Conservation (phyloP, 208 protist genomes). For the Novymonas esmeraldas region DNA sequence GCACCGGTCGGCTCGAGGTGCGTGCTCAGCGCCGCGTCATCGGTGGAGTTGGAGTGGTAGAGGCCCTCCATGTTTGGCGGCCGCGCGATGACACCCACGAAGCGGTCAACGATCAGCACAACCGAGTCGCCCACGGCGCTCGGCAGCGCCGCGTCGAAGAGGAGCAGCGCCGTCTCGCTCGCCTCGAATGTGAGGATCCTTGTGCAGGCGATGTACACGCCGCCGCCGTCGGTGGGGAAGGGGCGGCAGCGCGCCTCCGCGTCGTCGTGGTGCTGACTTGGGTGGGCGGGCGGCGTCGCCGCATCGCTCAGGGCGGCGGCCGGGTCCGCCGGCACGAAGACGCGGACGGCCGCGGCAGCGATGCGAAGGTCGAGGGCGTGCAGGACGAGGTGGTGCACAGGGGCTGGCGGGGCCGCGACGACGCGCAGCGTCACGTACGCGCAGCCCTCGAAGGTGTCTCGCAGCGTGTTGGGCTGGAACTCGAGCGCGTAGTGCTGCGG, state of each 20-base stretch:
- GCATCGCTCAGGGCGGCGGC: neutral
- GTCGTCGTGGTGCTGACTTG: constrained; percentile 7
- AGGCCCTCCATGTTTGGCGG: constrained; percentile 28
- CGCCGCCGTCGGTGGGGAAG: neutral
- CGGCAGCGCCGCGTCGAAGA: constrained; percentile 37
- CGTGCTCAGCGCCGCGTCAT: constrained; percentile 52
- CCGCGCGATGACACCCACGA: constrained; percentile 40
- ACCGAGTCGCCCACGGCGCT: constrained; percentile 39
- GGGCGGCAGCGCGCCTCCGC: neutral
- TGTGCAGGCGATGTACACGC: constrained; percentile 23
- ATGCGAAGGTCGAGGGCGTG: constrained; percentile 42
- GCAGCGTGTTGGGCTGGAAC: constrained; percentile 32
- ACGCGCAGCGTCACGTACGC: constrained; percentile 41
- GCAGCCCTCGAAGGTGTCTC: constrained; percentile 28
- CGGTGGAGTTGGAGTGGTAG: constrained; percentile 37
- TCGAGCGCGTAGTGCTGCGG: constrained; percentile 53
- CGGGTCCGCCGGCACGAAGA: constrained; percentile 3
- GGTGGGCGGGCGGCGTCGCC: neutral
- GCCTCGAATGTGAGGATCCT: neutral
- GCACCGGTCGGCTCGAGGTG: constrained; percentile 72
- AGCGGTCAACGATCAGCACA: constrained; percentile 39
- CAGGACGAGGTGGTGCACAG: constrained; percentile 35
- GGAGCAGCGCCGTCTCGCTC: constrained; percentile 46
- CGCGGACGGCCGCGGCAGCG: neutral
- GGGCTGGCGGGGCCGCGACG: constrained; percentile 1